Evolutionary conservation across 1,284 basidiomycete genomes (phyloP).

Genomic region (Heterobasidion occidentale): DNA sequence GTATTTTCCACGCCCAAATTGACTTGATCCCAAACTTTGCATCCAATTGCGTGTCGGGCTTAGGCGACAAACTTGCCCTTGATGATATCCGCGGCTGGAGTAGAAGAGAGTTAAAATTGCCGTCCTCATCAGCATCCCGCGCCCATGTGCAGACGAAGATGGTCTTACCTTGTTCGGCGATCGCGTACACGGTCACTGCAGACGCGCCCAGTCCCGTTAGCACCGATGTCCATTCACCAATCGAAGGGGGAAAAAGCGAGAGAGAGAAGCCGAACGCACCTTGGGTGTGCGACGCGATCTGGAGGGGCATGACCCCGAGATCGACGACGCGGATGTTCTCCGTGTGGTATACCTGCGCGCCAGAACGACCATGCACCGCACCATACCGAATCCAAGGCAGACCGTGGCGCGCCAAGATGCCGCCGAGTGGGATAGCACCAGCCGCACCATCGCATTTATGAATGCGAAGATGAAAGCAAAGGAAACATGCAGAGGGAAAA

Average conservation of each 20-base stretch:
- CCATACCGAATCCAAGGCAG: no score
- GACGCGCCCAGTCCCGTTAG: neutral
- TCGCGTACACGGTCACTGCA: conserved; percentile 1
- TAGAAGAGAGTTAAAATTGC: neutral
- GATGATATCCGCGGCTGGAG: conserved; percentile 1
- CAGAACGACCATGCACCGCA: neutral
- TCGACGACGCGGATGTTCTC: conserved; percentile 26
- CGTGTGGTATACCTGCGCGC: conserved; percentile 18
- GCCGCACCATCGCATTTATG: neutral
- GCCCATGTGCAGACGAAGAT: neutral
- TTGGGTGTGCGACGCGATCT: conserved; percentile 14
- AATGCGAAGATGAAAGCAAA: neutral
- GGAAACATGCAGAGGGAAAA: neutral
- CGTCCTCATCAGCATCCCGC: neutral
- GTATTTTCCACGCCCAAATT: no score
- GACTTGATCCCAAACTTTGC: no score
- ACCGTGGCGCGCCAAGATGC: no score
- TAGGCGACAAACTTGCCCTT: conserved; percentile 1
- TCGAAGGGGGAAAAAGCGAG: neutral
- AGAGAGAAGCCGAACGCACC: neutral
- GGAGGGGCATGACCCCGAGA: conserved; percentile 16
- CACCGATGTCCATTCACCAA: neutral
- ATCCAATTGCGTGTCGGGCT: neutral
- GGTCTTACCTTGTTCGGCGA: conserved; percentile 2
- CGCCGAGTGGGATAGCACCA: no score